Evolutionary conservation across 1,139 yeast species (phyloP).

Genomic region (Diutina rugosa): DNA sequence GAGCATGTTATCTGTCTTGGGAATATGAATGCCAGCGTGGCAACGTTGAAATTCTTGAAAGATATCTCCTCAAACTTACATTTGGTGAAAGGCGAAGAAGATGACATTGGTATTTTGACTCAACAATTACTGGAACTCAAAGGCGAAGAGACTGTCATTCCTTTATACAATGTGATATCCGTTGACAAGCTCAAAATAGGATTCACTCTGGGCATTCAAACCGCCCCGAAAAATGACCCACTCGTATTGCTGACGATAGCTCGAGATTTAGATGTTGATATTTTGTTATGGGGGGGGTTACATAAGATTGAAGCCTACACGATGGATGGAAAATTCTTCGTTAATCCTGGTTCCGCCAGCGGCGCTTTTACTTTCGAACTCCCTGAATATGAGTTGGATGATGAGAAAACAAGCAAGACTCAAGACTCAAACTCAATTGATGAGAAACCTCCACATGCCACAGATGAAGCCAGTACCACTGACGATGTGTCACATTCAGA

Average conservation of each 20-base stretch:
- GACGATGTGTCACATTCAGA: no score
- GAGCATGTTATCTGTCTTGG: constrained; percentile 80
- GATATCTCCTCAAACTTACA: constrained; percentile 61
- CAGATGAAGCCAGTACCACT: no score
- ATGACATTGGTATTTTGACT: constrained; percentile 19
- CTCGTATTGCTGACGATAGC: constrained; percentile 73
- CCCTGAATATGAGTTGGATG: constrained; percentile 28
- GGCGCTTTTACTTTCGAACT: constrained; percentile 62
- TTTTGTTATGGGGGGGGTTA: constrained; percentile 93
- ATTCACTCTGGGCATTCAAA: constrained; percentile 70
- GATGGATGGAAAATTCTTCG: constrained; percentile 80
- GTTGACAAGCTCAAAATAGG: constrained; percentile 73
- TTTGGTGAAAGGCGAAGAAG: constrained; percentile 72
- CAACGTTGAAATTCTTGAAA: constrained; percentile 51
- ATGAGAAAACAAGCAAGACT: constrained; percentile 23
- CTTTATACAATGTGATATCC: constrained; percentile 51
- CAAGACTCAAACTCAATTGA: not conserved
- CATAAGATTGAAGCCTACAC: constrained; percentile 90
- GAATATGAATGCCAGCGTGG: constrained; percentile 59
- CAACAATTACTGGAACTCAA: constrained; percentile 20
- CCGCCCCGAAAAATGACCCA: constrained; percentile 82
- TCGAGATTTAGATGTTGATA: constrained; percentile 83
- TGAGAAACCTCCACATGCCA: not conserved
- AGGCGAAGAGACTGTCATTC: constrained; percentile 23
- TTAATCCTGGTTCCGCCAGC: constrained; percentile 93